Evolutionary conservation across 495 filamentous ascomycete species (phyloP).

Genomic region (Neurospora cerealis): DNA sequence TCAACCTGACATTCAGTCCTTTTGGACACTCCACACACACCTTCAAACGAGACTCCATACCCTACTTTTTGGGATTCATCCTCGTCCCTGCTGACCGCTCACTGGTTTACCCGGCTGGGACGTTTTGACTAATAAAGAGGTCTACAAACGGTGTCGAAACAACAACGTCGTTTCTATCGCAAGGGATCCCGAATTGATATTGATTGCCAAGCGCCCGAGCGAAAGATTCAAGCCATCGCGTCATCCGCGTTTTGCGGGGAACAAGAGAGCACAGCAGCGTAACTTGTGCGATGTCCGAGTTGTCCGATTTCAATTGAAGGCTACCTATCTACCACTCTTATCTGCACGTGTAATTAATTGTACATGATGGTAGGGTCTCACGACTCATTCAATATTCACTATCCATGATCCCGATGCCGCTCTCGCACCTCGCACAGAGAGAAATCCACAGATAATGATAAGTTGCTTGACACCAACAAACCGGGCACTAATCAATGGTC

Average conservation of each 20-base stretch:
- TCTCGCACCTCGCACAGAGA: not conserved
- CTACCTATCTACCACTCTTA: not conserved
- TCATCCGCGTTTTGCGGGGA: not conserved
- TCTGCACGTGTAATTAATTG: not conserved
- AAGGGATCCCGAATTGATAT: not conserved
- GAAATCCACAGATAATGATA: not conserved
- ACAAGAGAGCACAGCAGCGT: not conserved
- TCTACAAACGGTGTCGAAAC: not conserved
- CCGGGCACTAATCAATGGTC: not conserved
- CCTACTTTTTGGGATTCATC: not conserved
- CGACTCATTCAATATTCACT: not conserved
- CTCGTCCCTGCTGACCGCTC: not conserved
- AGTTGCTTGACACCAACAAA: not conserved
- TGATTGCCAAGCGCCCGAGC: not conserved
- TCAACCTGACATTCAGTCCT: not conserved
- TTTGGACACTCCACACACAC: not conserved
- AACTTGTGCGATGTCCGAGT: not conserved
- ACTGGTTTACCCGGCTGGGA: not conserved
- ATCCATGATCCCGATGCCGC: not conserved
- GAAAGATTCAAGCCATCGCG: not conserved
- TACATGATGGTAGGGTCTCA: not conserved
- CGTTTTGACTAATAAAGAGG: not conserved
- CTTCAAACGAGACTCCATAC: not conserved
- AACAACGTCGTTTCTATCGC: not conserved
- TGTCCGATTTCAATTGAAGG: not conserved